Evolutionary conservation across 257 asterid genomes (phyloP).

Genomic region (Osmanthus fragrans): DNA sequence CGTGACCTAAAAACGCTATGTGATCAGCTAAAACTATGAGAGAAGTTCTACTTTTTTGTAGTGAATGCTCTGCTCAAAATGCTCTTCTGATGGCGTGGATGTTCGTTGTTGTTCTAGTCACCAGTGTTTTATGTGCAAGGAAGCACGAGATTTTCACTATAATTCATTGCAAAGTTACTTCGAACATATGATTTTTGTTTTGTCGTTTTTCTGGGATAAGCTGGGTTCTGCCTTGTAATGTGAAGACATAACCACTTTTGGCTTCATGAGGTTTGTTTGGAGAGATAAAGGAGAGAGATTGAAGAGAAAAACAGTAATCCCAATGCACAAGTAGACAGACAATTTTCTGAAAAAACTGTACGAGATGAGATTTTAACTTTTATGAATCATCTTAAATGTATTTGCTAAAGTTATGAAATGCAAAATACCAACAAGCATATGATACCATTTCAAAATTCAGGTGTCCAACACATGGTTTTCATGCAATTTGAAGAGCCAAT

Average conservation of each 20-base stretch:
- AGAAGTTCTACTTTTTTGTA: not conserved
- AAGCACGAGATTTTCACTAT: not conserved
- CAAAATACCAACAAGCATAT: not conserved
- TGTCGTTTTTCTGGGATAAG: not conserved
- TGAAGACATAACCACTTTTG: not conserved
- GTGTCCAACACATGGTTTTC: not conserved
- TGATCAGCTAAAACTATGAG: not conserved
- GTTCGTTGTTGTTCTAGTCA: too few species aligned
- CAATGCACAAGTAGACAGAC: not conserved
- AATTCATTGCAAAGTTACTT: not conserved
- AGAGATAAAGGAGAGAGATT: not conserved
- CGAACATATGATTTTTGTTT: not conserved
- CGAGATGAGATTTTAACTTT: not conserved
- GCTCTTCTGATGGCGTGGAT: not conserved
- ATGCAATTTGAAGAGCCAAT: not conserved
- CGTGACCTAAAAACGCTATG: not conserved
- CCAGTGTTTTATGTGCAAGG: too few species aligned
- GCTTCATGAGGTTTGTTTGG: not conserved
- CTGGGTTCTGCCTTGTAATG: not conserved
- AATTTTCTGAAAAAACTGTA: not conserved
- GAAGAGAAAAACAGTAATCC: not conserved
- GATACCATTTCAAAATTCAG: not conserved
- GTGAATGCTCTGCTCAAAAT: too few species aligned
- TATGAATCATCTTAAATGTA: not conserved
- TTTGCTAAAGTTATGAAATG: not conserved